A percentile compares a stretch with the other conserved stretches of the same genome.
Evolutionary conservation across 2,329 filamentous ascomycete species (phyloP).

Genomic region (Botryosphaeria agaves): DNA sequence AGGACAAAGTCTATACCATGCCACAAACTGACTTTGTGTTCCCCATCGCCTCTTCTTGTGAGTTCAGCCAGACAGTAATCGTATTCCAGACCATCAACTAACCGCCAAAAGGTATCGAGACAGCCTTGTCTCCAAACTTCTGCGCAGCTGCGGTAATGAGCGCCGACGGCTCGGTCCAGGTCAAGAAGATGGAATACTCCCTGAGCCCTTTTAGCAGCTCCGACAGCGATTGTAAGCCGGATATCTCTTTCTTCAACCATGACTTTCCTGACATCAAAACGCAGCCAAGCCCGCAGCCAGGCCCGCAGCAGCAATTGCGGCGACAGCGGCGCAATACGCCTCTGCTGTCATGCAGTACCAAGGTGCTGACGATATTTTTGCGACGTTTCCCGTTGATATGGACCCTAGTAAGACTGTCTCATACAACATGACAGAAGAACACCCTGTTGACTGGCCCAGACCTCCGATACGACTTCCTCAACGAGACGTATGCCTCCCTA

Average conservation of each 20-base stretch:
- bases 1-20: conserved; percentile 49
- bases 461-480: too few species aligned
- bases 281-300: too few species aligned
- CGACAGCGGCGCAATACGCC: conserved; percentile 23
- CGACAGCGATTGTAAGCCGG: conserved; percentile 6
- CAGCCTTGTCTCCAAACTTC: conserved; percentile 30
- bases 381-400: too few species aligned
- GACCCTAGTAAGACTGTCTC: too few species aligned
- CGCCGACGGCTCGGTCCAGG: conserved; percentile 22
- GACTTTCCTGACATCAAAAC: conserved; percentile 9
- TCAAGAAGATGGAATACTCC: conserved; percentile 23
- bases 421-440: too few species aligned
- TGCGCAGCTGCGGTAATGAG: conserved; percentile 27
- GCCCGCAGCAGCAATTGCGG: conserved; percentile 19
- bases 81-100: too few species aligned
- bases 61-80: conserved; percentile 13
- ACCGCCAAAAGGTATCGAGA: too few species aligned
- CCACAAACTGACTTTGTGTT: conserved; percentile 66
- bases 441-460: too few species aligned
- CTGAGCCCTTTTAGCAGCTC: conserved; percentile 10
- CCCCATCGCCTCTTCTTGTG: conserved; percentile 46
- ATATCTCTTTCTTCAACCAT: background rate
- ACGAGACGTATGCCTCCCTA: conserved; percentile 41
- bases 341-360: conserved; percentile 25
- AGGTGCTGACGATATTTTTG: conserved; percentile 31